Percentiles rank a stretch among this genome's conserved stretches.
phyloP scores from a whole-genome alignment of 2,329 filamentous ascomycete species.

The Nigrograna mackinnonii region DNA sequence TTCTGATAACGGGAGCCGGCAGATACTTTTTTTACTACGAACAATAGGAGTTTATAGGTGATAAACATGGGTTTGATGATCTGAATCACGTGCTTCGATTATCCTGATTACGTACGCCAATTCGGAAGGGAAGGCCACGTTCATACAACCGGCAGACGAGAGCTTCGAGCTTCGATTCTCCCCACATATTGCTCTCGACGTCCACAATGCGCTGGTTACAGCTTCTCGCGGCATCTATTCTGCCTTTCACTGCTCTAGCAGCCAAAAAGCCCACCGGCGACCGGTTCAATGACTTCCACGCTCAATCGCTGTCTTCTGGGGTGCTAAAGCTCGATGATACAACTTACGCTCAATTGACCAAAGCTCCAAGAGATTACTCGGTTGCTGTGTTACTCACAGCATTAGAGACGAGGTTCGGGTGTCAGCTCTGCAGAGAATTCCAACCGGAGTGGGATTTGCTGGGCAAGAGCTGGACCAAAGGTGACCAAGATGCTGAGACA shows the following conservation, averaged over 20 bases:
- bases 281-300: conserved; percentile 72
- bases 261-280: conserved; percentile 67
- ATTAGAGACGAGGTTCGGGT: conserved; percentile 80
- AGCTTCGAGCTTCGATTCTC: conserved; percentile 22
- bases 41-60: no score
- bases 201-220: conserved; percentile 68
- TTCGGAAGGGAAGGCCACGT: no score
- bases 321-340: conserved; percentile 80
- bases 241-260: conserved; percentile 63
- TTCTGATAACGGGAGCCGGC: no score
- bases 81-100: no score
- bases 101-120: conserved; percentile 7
- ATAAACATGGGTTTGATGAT: no score
- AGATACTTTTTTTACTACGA: no score
- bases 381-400: conserved; percentile 85
- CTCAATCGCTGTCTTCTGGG: conserved; percentile 65
- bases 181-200: conserved; percentile 16
- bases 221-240: conserved; percentile 64
- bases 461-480: conserved; percentile 82
- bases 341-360: conserved; percentile 75
- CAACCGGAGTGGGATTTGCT: conserved; percentile 93
- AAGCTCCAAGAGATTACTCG: conserved; percentile 80
- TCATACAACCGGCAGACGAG: conserved; percentile 17
- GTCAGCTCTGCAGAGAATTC: conserved; percentile 85
- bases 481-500: conserved; percentile 74